Base-by-base conservation (phyloP, 768 basidiomycete genomes). In the Boletus pseudo-olivaceus region DNA sequence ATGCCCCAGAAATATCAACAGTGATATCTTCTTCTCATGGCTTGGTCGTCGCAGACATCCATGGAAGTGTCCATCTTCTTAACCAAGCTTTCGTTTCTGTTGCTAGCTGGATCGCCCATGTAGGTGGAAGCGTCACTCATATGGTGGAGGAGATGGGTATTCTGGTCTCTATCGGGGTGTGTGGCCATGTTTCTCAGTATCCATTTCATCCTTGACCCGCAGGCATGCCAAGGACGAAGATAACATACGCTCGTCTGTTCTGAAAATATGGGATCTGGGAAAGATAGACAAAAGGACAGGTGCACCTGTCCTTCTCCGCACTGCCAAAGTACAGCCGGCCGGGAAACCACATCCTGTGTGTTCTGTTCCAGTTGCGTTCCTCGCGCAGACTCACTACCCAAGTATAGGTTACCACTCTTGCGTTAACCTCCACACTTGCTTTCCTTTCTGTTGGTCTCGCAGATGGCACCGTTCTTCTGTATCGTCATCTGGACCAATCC, bases 391-490 rank as follows among this genome's bases (percentile, higher is more conserved):
- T 57, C 38, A 51, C 45, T 47, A 3, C 30, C 7, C 17, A 41
- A 42, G 33, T 41, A 20, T 46, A 90, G 83, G 84, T 95, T 11
- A 85, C 91, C 2, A 82, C 87, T 2, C 75, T 97, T 39, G 90
- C 94, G 0, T 74, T 94, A 20, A 89, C 95, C 0, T 73, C 82
- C 7, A 80, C 81, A 17, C 77, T 97, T 4, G 82, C 90, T 0
- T 90, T 94, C 68, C 82, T 99, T 26, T 88, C 95, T 7, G 82
- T 98, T 38, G 97, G 95, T 14, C 81, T 98, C n/a, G 93, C 86
- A 7, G 95, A 98, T 64, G 97, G 97, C 26, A 90, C 90, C 0
- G 95, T 97, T 15, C 78, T 98, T 9, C 77, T 97, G 15, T 96
- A 92, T 67, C 84, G 92, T 7, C 92, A 98, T 65, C 76, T 98